Evolutionary conservation across 1,139 yeast genomes (phyloP).

Genomic region (Nakaseomyces kungkrabaensis): DNA sequence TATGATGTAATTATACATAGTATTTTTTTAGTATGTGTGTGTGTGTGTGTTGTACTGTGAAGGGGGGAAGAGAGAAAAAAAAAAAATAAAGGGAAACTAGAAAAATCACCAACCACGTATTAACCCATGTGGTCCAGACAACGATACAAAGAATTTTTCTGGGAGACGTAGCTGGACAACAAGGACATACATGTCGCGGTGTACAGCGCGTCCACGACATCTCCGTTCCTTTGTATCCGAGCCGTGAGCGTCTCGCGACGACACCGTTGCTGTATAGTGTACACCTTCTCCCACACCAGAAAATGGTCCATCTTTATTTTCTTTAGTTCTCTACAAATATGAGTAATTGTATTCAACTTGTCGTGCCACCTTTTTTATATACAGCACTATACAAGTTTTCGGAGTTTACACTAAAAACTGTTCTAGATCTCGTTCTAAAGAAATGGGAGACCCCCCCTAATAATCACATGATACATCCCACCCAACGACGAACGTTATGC

Average conservation of each 20-base stretch:
- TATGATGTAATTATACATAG: too few relatives aligned
- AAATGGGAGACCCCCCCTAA: too few relatives aligned
- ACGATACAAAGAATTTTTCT: neutral
- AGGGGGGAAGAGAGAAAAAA: too few relatives aligned
- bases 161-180: neutral
- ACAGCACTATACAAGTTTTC: too few relatives aligned
- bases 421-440: neutral
- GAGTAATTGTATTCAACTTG: neutral
- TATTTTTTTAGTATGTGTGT: neutral
- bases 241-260: neutral
- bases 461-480: too few relatives aligned
- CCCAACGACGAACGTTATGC: too few relatives aligned
- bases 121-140: neutral
- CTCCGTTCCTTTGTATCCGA: neutral
- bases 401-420: too few relatives aligned
- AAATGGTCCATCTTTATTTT: neutral
- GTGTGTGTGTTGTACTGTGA: too few relatives aligned
- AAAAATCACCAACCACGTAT: neutral
- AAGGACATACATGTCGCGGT: neutral
- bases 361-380: too few relatives aligned
- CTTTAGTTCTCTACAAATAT: neutral
- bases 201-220: slow-evolving; percentile 1
- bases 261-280: neutral
- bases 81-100: too few relatives aligned
- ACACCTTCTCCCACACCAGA: neutral